Evolutionary conservation across 257 asterid genomes (phyloP).

Genomic region (Nicotiana obtusifolia): DNA sequence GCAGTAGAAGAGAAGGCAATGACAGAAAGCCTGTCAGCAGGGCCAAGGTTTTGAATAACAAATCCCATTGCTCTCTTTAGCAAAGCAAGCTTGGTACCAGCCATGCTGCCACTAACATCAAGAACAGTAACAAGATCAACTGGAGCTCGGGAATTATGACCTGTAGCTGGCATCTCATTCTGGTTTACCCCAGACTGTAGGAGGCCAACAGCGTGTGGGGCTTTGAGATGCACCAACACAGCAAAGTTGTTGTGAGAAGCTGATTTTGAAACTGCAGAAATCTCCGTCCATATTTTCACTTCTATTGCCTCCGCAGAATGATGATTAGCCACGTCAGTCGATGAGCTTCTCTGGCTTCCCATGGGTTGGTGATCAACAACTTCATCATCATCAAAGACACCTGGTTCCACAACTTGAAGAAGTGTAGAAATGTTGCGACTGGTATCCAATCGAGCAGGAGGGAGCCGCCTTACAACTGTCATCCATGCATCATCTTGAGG

Average conservation of each 20-base stretch:
- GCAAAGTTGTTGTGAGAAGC: slow-evolving; percentile 40
- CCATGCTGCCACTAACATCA: slow-evolving; percentile 98
- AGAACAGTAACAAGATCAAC: slow-evolving; percentile 84
- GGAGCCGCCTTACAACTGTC: slow-evolving; percentile 34
- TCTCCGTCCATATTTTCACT: slow-evolving; percentile 56
- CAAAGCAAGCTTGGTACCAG: slow-evolving; percentile 86
- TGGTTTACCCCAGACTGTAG: slow-evolving; percentile 22
- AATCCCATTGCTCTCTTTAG: slow-evolving; percentile 93
- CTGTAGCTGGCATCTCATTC: slow-evolving; percentile 17
- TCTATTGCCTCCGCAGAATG: slow-evolving; percentile 30
- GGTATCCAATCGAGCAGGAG: slow-evolving; percentile 36
- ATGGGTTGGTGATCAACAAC: slow-evolving; percentile 22
- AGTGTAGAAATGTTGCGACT: slow-evolving; percentile 20
- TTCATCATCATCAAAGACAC: slow-evolving; percentile 72
- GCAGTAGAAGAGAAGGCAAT: slow-evolving; percentile 85
- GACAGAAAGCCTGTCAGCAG: slow-evolving; percentile 82
- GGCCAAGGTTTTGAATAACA: slow-evolving; percentile 71
- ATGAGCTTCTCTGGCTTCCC: slow-evolving; percentile 10
- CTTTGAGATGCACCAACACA: slow-evolving; percentile 71
- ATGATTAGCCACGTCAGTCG: slow-evolving; percentile 14
- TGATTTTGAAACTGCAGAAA: slow-evolving; percentile 52
- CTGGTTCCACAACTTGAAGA: slow-evolving; percentile 45
- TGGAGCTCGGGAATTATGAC: slow-evolving; percentile 57
- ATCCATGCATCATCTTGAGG: slow-evolving; percentile 41
- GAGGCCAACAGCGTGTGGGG: slow-evolving; percentile 33